Percentiles rank a stretch among this genome's conserved stretches.
Conservation (phyloP, 139 green algal species). For the Coelastrella sp. region DNA sequence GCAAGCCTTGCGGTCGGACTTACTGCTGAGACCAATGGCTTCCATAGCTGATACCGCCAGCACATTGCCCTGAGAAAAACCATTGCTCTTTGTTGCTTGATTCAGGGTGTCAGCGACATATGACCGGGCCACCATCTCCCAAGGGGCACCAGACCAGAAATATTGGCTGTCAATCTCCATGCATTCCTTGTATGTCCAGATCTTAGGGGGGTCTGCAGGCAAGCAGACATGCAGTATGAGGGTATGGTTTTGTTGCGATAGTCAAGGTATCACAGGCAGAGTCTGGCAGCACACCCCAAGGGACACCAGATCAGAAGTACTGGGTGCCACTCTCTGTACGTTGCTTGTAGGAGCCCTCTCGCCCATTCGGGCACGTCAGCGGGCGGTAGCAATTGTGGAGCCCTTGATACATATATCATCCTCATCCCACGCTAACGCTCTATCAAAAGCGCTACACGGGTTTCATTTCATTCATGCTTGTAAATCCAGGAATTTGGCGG, state of each 20-base stretch:
- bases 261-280: too few relatives aligned
- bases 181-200: constrained; percentile 70
- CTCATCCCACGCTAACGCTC: too few relatives aligned
- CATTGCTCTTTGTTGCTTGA: constrained; percentile 7
- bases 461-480: too few relatives aligned
- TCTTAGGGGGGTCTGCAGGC: background rate
- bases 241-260: background rate
- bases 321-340: too few relatives aligned
- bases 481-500: too few relatives aligned
- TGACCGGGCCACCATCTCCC: constrained; percentile 55
- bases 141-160: constrained; percentile 50
- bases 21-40: constrained; percentile 55
- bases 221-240: background rate
- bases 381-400: too few relatives aligned
- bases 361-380: too few relatives aligned
- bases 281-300: too few relatives aligned
- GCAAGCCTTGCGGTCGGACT: background rate
- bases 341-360: too few relatives aligned
- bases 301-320: too few relatives aligned
- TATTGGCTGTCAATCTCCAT: constrained; percentile 54
- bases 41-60: constrained; percentile 73
- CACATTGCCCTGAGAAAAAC: constrained; percentile 43
- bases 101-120: constrained; percentile 67
- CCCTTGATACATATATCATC: too few relatives aligned
- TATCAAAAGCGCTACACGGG: too few relatives aligned